phyloP scores from a whole-genome alignment of 1,139 yeast species.

The Geotrichum carabidarum region DNA sequence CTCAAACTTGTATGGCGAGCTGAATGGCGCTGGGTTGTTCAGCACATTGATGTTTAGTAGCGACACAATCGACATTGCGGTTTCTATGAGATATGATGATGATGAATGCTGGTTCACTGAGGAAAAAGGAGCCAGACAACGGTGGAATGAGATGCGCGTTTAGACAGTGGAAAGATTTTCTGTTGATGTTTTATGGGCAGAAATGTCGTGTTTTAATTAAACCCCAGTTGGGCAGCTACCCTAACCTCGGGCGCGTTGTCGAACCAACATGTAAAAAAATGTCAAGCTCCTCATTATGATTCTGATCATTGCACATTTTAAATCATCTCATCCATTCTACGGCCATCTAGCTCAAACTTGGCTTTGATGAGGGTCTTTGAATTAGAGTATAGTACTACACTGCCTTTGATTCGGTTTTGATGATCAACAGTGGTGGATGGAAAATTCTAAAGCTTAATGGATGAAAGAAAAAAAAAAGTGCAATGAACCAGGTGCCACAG shows the following conservation, averaged over 20 bases:
- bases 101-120: neutral
- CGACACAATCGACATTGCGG: conserved; percentile 83
- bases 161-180: neutral
- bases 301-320: neutral
- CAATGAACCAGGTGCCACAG: too few species aligned
- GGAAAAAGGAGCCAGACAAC: neutral
- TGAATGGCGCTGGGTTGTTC: conserved; percentile 91
- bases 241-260: neutral
- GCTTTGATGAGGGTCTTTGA: too few species aligned
- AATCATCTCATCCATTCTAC: neutral
- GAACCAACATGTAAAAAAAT: neutral
- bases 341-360: too few species aligned
- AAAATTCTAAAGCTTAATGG: too few species aligned
- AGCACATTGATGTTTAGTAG: conserved; percentile 85
- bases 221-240: neutral
- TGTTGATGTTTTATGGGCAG: neutral
- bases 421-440: too few species aligned
- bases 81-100: neutral
- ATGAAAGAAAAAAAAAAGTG: too few species aligned
- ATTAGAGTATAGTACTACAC: too few species aligned
- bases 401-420: too few species aligned
- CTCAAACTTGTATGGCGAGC: conserved; percentile 92
- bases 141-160: neutral
- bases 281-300: neutral
- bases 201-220: neutral